phyloP scores from a whole-genome alignment of 1,139 yeast genomes.

The Pichia sp. region DNA sequence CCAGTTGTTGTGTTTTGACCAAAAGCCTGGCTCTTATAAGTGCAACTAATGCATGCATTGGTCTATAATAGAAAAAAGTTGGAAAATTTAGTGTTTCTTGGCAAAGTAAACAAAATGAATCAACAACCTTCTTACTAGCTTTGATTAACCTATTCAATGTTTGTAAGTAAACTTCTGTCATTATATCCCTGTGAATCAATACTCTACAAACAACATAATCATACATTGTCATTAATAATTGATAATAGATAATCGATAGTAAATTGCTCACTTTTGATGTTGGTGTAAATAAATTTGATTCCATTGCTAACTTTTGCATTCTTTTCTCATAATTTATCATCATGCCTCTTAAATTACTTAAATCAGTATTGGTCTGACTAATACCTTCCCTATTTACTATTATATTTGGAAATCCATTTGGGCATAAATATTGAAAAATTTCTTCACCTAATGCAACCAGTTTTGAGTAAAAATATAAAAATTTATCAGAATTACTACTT shows the following conservation, averaged over 20 bases:
- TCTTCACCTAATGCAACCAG: conserved; percentile 41
- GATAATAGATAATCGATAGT: conserved; percentile 39
- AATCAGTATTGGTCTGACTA: not conserved
- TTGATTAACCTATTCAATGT: conserved; percentile 37
- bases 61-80: conserved; percentile 49
- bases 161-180: conserved; percentile 32
- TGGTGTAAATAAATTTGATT: conserved; percentile 31
- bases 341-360: conserved; percentile 19
- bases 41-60: conserved; percentile 48
- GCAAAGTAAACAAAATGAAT: conserved; percentile 38
- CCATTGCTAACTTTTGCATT: conserved; percentile 29
- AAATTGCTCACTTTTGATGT: conserved; percentile 33
- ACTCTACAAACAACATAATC: conserved; percentile 40
- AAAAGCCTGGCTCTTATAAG: conserved; percentile 40
- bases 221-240: conserved; percentile 42
- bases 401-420: conserved; percentile 18
- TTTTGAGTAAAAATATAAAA: conserved; percentile 36
- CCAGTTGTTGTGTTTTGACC: conserved; percentile 35
- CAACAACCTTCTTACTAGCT: conserved; percentile 40
- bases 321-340: conserved; percentile 29
- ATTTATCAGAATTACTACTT: conserved; percentile 31
- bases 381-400: not conserved
- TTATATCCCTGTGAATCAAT: conserved; percentile 24
- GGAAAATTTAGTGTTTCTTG: conserved; percentile 40
- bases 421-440: conserved; percentile 33